Percentiles rank a stretch among this genome's conserved stretches.
These are phyloP conservation scores for Didymella exigua DNA, from an alignment of 2,329 filamentous ascomycete genomes.

Conservation along the genomic window DNA sequence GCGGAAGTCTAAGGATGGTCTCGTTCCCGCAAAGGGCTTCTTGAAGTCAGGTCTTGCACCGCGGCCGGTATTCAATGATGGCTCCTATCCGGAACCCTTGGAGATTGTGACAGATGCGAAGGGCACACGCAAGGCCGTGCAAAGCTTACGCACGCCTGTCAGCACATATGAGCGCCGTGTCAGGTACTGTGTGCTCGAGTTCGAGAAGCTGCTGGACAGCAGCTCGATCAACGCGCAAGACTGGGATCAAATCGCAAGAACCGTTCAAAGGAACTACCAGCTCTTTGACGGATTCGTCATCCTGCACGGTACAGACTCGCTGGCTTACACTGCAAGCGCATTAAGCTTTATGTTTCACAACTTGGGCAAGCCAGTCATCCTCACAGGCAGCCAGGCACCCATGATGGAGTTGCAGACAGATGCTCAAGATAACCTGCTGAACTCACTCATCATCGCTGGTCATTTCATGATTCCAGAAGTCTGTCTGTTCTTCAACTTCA, in stretches of 20 bases:
- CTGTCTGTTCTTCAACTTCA: conserved; percentile 91
- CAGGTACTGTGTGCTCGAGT: conserved; percentile 83
- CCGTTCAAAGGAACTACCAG: conserved; percentile 84
- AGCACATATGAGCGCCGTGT: conserved; percentile 82
- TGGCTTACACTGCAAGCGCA: conserved; percentile 86
- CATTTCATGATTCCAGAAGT: conserved; percentile 94
- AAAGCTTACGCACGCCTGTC: conserved; percentile 77
- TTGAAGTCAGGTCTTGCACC: conserved; percentile 81
- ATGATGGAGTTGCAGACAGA: conserved; percentile 92
- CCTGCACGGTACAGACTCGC: conserved; percentile 86
- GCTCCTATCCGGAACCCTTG: conserved; percentile 62
- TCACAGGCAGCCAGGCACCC: conserved; percentile 74
- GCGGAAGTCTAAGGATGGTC: conserved; percentile 78
- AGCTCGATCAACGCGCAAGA: conserved; percentile 86
- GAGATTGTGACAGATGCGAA: conserved; percentile 60
- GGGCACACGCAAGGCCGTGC: conserved; percentile 59
- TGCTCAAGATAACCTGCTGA: conserved; percentile 87
- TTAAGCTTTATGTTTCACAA: conserved; percentile 93
- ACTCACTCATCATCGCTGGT: conserved; percentile 85
- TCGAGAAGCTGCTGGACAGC: conserved; percentile 82
- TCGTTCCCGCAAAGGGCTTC: conserved; percentile 76
- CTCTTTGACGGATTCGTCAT: conserved; percentile 91
- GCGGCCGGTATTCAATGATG: conserved; percentile 84
- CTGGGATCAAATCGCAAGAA: conserved; percentile 81
- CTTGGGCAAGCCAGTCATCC: conserved; percentile 86